Evolutionary conservation across 257 asterid genomes (phyloP), one percentile per base, ranked within the genome.

Genomic region (Capsicum baccatum): DNA sequence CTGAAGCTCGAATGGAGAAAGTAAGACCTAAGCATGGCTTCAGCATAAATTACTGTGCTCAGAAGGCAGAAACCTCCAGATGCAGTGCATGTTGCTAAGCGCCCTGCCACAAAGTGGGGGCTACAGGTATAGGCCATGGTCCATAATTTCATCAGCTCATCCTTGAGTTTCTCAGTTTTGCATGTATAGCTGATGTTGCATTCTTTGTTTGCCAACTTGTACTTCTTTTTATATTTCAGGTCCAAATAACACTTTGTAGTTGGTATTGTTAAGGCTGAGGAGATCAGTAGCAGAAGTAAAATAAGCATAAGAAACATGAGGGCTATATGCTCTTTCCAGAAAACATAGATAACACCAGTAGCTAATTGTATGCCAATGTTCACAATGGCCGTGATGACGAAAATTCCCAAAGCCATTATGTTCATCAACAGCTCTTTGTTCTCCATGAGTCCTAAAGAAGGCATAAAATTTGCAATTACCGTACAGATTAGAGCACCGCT

Each of bases 81-180:
- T 3, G 92, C 95, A 0, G 92, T 93, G 83, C 97, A 91, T 0
- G 99, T 96, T 0, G 97, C 95, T 19, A 92, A 56, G 33, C 97
- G 97, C 9, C 90, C 95, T 88, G 85, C 64, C 60, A 95, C 99
- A 16, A 94, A 95, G 81, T 94, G 99, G 0, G 98, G 99, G 82
- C 84, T 89, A 54, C 97, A 89, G 57, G 97, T 94, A 81, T 93
- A 95, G 1, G 99, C 99, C 99, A 94, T 95, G 93, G 93, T 94
- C 99, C 99, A 95, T 80, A 88, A 90, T 79, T 89, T 91, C 57
- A 87, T 87, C 35, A 96, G 86, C 81, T 94, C 95, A 6, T 86
- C 91, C 70, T 85, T 89, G 85, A 95, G 76, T 81, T 89, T 94
- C 79, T 82, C 78, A 21, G 84, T 16, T 42, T 88, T 48, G 21